These are phyloP conservation scores for Anisodus tanguticus DNA, from an alignment of 257 asterid genomes.

Conservation along the genomic window DNA sequence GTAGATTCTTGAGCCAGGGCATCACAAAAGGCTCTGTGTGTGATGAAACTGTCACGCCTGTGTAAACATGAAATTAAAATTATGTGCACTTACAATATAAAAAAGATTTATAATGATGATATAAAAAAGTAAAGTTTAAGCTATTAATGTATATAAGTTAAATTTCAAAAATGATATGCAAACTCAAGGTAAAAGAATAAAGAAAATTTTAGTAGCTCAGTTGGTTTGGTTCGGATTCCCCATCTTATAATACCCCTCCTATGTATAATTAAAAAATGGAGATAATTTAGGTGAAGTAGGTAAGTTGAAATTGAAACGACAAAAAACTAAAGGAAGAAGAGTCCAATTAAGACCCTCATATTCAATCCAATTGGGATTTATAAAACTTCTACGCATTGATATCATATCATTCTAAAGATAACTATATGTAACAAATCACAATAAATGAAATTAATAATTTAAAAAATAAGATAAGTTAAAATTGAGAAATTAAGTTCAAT, in stretches of 20 bases:
- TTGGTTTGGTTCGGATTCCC: not conserved
- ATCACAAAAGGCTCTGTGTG: conserved; percentile 88
- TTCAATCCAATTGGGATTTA: not conserved
- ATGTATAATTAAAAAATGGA: not conserved
- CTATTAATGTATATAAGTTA: too few relatives aligned
- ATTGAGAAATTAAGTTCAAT: not conserved
- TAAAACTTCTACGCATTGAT: not conserved
- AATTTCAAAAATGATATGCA: too few relatives aligned
- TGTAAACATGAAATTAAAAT: not conserved
- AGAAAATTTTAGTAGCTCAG: not conserved
- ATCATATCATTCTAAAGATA: not conserved
- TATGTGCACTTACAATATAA: not conserved
- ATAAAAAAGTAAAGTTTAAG: not conserved
- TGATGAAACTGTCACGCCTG: conserved; percentile 88
- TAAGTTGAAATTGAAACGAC: not conserved
- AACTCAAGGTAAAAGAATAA: too few relatives aligned
- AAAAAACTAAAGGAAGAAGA: not conserved
- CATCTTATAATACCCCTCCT: not conserved
- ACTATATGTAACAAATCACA: not conserved
- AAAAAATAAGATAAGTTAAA: not conserved
- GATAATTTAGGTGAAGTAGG: not conserved
- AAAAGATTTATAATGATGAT: not conserved
- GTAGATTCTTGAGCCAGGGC: conserved; percentile 84
- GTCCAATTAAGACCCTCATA: not conserved
- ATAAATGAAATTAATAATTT: not conserved